Evolutionary conservation across 1,284 basidiomycete species (phyloP).

Genomic region (Moesziomyces aphidis): DNA sequence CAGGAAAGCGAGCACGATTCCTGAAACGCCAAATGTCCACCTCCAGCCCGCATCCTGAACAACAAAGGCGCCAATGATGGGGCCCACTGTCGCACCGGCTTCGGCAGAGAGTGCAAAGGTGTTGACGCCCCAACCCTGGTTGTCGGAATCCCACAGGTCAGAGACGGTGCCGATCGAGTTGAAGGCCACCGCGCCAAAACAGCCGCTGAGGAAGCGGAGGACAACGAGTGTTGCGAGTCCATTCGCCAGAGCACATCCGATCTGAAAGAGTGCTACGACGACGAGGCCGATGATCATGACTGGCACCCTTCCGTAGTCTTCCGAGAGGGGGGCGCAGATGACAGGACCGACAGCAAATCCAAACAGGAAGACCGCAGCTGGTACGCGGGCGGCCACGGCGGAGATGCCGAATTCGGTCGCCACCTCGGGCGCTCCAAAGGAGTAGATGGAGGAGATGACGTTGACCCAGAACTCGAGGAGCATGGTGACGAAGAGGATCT

Average conservation of each 20-base stretch:
- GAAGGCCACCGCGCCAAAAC: slow-evolving; percentile 54
- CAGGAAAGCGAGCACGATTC: slow-evolving; percentile 48
- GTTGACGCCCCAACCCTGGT: slow-evolving; percentile 59
- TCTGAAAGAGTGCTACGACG: slow-evolving; percentile 39
- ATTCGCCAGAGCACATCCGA: slow-evolving; percentile 48
- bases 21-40: slow-evolving; percentile 57
- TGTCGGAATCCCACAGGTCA: slow-evolving; percentile 54
- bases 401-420: slow-evolving; percentile 41
- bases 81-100: slow-evolving; percentile 43
- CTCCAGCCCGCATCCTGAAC: slow-evolving; percentile 47
- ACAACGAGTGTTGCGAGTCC: slow-evolving; percentile 47
- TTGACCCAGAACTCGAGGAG: slow-evolving; percentile 42
- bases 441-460: slow-evolving; percentile 49
- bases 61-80: slow-evolving; percentile 50
- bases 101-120: slow-evolving; percentile 54
- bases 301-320: slow-evolving; percentile 53
- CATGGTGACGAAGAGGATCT: slow-evolving; percentile 40
- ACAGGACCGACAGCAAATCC: slow-evolving; percentile 50
- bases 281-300: slow-evolving; percentile 33
- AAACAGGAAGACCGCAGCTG: slow-evolving; percentile 54
- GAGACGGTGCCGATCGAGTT: slow-evolving; percentile 56
- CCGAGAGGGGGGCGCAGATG: slow-evolving; percentile 48
- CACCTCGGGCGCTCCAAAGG: slow-evolving; percentile 30
- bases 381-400: slow-evolving; percentile 21
- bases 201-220: slow-evolving; percentile 55